These are phyloP conservation scores for Paecilomyces dactylethromorphus DNA, from an alignment of 2,329 filamentous ascomycete genomes.

Conservation along the genomic window DNA sequence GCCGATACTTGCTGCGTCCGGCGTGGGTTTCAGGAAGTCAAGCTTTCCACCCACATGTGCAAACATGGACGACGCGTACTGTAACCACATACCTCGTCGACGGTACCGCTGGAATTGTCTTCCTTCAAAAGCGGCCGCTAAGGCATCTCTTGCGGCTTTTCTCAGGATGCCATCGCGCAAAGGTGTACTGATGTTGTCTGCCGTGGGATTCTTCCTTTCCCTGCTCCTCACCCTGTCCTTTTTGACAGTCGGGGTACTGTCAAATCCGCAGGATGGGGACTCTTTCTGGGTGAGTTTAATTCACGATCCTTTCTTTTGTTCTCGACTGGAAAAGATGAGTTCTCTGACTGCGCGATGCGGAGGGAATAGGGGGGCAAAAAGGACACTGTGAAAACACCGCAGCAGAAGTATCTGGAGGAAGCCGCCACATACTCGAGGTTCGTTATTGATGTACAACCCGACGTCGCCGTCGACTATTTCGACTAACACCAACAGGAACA, in stretches of 20 bases:
- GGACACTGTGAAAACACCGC: slow-evolving; percentile 1
- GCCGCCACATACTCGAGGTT: slow-evolving; percentile 1
- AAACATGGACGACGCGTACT: neutral
- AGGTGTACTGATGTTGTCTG: neutral
- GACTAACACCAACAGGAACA: neutral
- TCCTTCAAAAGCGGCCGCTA: neutral
- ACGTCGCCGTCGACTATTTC: neutral
- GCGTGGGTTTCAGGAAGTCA: neutral
- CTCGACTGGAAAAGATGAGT: too few relatives aligned
- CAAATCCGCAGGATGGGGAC: neutral
- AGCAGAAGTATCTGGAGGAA: slow-evolving; percentile 8
- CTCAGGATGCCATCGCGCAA: neutral
- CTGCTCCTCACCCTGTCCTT: neutral
- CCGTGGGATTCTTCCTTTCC: neutral
- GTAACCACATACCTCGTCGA: neutral
- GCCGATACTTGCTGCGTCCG: neutral
- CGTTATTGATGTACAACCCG: slow-evolving; percentile 1
- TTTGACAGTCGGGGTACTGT: neutral
- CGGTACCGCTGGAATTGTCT: neutral
- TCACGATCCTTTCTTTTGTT: neutral
- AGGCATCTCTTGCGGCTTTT: neutral
- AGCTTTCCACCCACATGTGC: neutral
- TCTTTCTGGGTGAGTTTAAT: neutral
- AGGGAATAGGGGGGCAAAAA: neutral
- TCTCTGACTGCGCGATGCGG: neutral